These are phyloP conservation scores for Pharus latifolius DNA, from an alignment of 176 grass and related monocot species.

Conservation along the genomic window DNA sequence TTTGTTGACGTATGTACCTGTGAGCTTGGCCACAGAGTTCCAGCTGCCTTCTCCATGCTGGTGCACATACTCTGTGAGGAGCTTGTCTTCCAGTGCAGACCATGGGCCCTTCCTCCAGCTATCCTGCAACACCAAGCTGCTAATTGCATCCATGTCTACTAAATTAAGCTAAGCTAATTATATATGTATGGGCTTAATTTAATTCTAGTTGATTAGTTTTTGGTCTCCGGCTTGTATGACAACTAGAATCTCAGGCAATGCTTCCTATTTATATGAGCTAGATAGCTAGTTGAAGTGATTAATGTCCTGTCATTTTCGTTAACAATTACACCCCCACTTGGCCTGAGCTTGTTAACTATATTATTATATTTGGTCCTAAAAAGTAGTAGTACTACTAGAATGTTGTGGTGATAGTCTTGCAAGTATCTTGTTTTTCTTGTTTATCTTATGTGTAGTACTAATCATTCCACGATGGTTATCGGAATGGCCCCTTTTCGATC, in stretches of 20 bases:
- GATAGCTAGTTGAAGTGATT: slow-evolving; percentile 14
- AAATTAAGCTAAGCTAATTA: background rate
- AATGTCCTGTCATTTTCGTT: slow-evolving; percentile 30
- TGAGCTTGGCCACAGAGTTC: slow-evolving; percentile 89
- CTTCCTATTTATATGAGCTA: slow-evolving; percentile 42
- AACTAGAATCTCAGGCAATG: slow-evolving; percentile 45
- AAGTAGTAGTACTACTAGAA: slow-evolving; percentile 19
- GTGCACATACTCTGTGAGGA: slow-evolving; percentile 75
- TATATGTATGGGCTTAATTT: background rate
- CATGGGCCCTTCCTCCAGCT: slow-evolving; percentile 83
- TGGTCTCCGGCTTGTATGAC: slow-evolving; percentile 43
- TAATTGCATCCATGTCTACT: slow-evolving; percentile 10
- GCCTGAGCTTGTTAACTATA: background rate
- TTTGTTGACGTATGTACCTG: slow-evolving; percentile 18
- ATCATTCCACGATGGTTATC: slow-evolving; percentile 16
- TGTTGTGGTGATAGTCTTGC: slow-evolving; percentile 19
- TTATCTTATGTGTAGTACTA: slow-evolving; percentile 19
- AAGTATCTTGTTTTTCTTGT: slow-evolving; percentile 16
- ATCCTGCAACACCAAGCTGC: slow-evolving; percentile 31
- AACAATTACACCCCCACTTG: slow-evolving; percentile 49
- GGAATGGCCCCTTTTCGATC: background rate
- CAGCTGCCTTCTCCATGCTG: slow-evolving; percentile 90
- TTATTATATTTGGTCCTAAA: background rate
- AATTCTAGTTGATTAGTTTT: no score
- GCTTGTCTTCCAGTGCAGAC: slow-evolving; percentile 78